Percentiles rank a stretch among this genome's conserved stretches.
These are phyloP conservation scores for Serendipita sp. DNA, from an alignment of 768 basidiomycete genomes.

Conservation along the genomic window DNA sequence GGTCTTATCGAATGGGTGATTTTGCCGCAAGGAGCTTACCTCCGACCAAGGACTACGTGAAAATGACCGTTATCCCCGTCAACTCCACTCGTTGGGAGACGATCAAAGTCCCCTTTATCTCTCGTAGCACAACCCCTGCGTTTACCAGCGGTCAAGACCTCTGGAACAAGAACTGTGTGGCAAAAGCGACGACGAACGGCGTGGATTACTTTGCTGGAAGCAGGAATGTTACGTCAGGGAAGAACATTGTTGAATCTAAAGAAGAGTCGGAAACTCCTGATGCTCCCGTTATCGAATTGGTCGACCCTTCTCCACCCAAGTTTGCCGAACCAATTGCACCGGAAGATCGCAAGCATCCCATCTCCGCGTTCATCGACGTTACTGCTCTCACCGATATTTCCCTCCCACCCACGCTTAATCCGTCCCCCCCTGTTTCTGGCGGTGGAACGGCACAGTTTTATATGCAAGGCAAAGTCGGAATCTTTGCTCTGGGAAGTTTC, in stretches of 20 bases:
- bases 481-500: constrained; percentile 43
- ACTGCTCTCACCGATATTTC: constrained; percentile 26
- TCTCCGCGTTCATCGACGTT: constrained; percentile 36
- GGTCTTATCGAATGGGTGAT: constrained; percentile 23
- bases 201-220: constrained; percentile 15
- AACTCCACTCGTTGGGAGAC: constrained; percentile 26
- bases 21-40: constrained; percentile 36
- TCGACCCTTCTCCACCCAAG: constrained; percentile 1
- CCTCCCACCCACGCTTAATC: constrained; percentile 23
- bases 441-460: constrained; percentile 41
- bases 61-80: constrained; percentile 30
- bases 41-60: constrained; percentile 33
- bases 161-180: constrained; percentile 36
- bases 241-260: background rate
- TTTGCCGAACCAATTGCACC: constrained; percentile 8
- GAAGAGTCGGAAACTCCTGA: background rate
- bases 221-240: background rate
- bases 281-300: background rate
- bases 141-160: constrained; percentile 37
- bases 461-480: constrained; percentile 37
- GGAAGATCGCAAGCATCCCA: constrained; percentile 18
- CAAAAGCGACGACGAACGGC: constrained; percentile 32
- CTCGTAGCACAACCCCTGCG: constrained; percentile 30
- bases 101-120: constrained; percentile 44
- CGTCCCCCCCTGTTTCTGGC: constrained; percentile 23